phyloP scores from a whole-genome alignment of 768 basidiomycete genomes.

The Rhodotorula babjevae region DNA sequence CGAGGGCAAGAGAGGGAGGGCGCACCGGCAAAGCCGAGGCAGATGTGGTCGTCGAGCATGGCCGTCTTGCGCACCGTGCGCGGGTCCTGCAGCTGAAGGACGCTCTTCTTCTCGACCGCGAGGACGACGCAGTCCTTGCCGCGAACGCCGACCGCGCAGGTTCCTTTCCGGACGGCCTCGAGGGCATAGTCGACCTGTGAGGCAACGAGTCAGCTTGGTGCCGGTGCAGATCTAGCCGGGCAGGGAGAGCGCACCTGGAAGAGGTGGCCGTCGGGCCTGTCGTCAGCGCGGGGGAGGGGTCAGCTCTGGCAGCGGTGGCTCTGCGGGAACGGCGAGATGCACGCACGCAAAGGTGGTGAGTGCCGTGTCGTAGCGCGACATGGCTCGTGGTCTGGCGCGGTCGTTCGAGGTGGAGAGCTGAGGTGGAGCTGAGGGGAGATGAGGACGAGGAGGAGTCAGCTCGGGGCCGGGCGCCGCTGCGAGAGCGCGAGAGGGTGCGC shows the following conservation, averaged over 20 bases:
- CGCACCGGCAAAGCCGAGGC: constrained; percentile 93
- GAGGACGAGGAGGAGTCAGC: neutral
- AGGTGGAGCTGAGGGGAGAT: too few species aligned
- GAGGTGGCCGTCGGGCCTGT: constrained; percentile 83
- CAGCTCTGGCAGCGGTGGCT: neutral
- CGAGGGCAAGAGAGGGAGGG: neutral
- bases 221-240: constrained; percentile 6
- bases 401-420: neutral
- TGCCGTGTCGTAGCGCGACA: constrained; percentile 34
- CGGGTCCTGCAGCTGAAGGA: constrained; percentile 95
- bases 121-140: constrained; percentile 92
- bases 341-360: constrained; percentile 35
- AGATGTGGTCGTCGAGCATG: constrained; percentile 96
- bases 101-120: constrained; percentile 98
- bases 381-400: neutral
- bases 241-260: constrained; percentile 65
- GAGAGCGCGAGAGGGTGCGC: neutral
- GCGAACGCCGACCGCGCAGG: constrained; percentile 93
- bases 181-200: constrained; percentile 91
- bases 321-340: neutral
- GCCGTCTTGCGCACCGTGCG: constrained; percentile 96
- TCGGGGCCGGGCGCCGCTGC: too few species aligned
- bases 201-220: constrained; percentile 33
- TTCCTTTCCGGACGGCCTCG: constrained; percentile 96
- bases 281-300: neutral